These are phyloP conservation scores for Porcisia deanei DNA, from an alignment of 208 protist species.

Conservation along the genomic window DNA sequence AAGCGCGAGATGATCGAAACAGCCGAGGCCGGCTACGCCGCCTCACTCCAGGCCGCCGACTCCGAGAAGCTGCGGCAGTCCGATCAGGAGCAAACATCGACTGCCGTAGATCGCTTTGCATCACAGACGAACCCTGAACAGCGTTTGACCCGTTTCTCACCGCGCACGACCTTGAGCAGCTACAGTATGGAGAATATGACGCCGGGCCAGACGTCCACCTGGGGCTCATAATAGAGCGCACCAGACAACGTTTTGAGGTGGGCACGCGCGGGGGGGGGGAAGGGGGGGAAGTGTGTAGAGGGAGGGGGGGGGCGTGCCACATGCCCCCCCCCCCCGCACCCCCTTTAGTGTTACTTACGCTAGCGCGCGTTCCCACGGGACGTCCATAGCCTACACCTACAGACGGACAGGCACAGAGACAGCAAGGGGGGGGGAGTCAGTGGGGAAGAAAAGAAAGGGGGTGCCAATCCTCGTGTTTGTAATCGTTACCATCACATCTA, in stretches of 20 bases:
- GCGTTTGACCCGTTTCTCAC: constrained; percentile 67
- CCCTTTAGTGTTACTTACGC: neutral
- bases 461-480: no score
- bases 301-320: no score
- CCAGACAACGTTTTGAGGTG: neutral
- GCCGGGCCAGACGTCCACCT: constrained; percentile 64
- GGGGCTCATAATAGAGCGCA: constrained; percentile 35
- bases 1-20: constrained; percentile 62
- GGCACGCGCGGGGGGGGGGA: neutral
- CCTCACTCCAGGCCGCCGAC: constrained; percentile 40
- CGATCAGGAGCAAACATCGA: constrained; percentile 31
- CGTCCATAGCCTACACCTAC: neutral
- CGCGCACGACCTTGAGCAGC: constrained; percentile 40
- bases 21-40: constrained; percentile 34
- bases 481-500: neutral
- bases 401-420: neutral
- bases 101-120: constrained; percentile 76
- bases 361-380: neutral
- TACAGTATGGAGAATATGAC: constrained; percentile 63
- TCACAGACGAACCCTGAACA: constrained; percentile 86
- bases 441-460: no score
- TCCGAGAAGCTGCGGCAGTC: constrained; percentile 53
- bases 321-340: neutral
- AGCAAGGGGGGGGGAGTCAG: neutral
- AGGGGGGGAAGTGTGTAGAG: neutral